A percentile compares a stretch with the other conserved stretches of the same genome.
Conservation (phyloP, 2,329 filamentous ascomycete genomes). For the Penicillium olsonii region DNA sequence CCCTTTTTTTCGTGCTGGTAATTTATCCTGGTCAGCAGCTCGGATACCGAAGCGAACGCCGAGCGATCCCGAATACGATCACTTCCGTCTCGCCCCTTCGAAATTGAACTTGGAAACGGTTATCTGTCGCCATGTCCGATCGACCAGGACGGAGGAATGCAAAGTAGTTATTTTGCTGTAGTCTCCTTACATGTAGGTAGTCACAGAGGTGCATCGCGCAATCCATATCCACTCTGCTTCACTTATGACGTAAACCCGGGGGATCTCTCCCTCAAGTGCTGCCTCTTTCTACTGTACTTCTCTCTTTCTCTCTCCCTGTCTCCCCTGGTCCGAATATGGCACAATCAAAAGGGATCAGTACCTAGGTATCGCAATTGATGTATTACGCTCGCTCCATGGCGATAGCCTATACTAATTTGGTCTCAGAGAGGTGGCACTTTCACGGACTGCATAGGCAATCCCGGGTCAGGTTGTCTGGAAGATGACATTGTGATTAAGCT, state of each 20-base stretch:
- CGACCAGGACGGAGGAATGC: slow-evolving; percentile 2
- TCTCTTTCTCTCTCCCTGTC: background rate
- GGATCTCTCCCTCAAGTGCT: too few species aligned
- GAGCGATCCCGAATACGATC: slow-evolving; percentile 27
- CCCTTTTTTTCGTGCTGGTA: slow-evolving; percentile 16
- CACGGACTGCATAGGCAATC: slow-evolving; percentile 35
- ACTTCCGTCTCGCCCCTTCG: slow-evolving; percentile 23
- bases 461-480: slow-evolving; percentile 60
- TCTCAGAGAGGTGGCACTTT: slow-evolving; percentile 26
- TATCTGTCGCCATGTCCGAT: slow-evolving; percentile 21
- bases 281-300: too few species aligned
- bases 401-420: background rate
- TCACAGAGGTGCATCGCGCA: too few species aligned
- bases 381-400: background rate
- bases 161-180: slow-evolving; percentile 12
- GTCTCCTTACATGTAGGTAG: too few species aligned
- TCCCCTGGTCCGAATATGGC: background rate
- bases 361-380: slow-evolving; percentile 30
- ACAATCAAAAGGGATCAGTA: slow-evolving; percentile 17
- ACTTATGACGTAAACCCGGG: background rate
- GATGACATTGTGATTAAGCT: slow-evolving; percentile 85
- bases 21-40: slow-evolving; percentile 32
- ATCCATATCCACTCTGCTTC: too few species aligned
- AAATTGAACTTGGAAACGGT: slow-evolving; percentile 24
- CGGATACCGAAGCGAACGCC: slow-evolving; percentile 29